phyloP scores from a whole-genome alignment of 139 green algal genomes.

The Chlamydomonas asymmetrica region DNA sequence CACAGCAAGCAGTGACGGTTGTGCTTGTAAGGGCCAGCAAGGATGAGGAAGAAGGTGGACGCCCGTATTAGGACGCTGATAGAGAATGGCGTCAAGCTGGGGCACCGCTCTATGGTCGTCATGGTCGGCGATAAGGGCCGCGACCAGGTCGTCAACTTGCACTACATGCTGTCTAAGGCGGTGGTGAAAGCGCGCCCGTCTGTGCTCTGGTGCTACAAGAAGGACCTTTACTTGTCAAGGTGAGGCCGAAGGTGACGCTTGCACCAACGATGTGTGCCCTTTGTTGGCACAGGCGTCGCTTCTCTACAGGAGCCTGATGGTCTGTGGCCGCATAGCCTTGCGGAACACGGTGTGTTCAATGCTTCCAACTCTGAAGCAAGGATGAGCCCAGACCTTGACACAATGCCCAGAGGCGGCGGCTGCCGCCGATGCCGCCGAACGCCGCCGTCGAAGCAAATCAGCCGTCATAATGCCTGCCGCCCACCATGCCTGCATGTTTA shows the following conservation, averaged over 20 bases:
- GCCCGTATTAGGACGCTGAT: slow-evolving; percentile 92
- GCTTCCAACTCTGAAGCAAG: no score
- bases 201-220: slow-evolving; percentile 99
- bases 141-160: slow-evolving; percentile 97
- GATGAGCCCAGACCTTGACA: no score
- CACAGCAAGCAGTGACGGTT: background rate
- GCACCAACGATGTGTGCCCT: no score
- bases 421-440: no score
- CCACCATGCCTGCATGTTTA: no score
- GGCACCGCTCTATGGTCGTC: slow-evolving; percentile 91
- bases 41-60: slow-evolving; percentile 99
- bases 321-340: no score
- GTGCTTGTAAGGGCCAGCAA: slow-evolving; percentile 4
- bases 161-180: slow-evolving; percentile 98
- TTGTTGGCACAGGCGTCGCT: no score
- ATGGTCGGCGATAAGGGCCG: slow-evolving; percentile 95
- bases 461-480: no score
- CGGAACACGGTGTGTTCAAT: no score
- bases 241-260: slow-evolving; percentile 11
- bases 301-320: no score
- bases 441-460: no score
- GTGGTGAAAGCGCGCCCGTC: slow-evolving; percentile 90
- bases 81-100: slow-evolving; percentile 93
- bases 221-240: slow-evolving; percentile 94
- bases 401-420: no score